Base-by-base conservation (phyloP, 2,329 filamentous ascomycete species). In the Aspergillus sp. region DNA sequence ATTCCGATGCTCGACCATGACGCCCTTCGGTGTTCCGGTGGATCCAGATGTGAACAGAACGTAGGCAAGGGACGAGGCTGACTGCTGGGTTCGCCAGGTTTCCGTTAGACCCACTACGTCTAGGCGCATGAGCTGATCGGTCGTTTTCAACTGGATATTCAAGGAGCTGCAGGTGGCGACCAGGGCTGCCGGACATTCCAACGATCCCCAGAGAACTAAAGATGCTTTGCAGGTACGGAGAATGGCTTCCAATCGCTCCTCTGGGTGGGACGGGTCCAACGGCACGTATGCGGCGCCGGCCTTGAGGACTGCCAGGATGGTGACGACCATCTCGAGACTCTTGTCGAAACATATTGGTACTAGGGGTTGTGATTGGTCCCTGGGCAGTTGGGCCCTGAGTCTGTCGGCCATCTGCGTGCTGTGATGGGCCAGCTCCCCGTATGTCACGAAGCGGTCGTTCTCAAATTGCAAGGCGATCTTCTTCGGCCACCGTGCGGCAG, bases 41-140 rank as follows among this genome's bases (percentile, higher is more conserved):
- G 54, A 29, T 20, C 54, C 46, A 5, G 54, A 56, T 9, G 54
- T 56, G 46, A 56, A 56, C 3, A 39, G n/a, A 46, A 56, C 47
- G 39, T 50, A 56, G 9, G 54, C 54, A 16, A 56, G 31, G 3
- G 54, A 51, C n/a, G 39, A 45, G 9, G 39, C n/a, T 3, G 4
- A 18, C n/a, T 45, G 39, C n/a, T 6, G 29, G 10, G 29, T 7
- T 31, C 10, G 29, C 29, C 29, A 11, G 29, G 6, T 11, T 31
- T 2, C 29, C 29, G 6, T 31, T 31, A 31, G 29, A 31, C 7
- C 29, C 29, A 7, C 29, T 31, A 11, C 29, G 10, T 31, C 29
- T 11, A 31, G 29, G 29, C 29, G 10, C 10, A 31, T 31, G 3
- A 31, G 3, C 29, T 31, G 29, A 11, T 31, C 29, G 5, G 10